Conservation (phyloP, 2,329 filamentous ascomycete species). For the Xylaria sp. region DNA sequence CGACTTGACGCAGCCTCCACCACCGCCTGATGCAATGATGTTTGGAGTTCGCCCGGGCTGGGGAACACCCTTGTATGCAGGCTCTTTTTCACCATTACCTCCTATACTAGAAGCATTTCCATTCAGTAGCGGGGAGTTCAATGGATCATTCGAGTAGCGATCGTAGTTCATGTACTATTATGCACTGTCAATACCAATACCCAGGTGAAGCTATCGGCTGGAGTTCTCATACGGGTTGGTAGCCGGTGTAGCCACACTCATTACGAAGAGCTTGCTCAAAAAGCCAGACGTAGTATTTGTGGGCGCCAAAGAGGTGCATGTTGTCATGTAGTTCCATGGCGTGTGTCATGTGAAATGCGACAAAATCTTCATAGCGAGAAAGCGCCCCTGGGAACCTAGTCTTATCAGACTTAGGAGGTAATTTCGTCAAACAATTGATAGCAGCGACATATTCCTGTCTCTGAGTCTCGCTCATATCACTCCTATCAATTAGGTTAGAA, state of each 20-base stretch:
- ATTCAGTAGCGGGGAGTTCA: slow-evolving; percentile 64
- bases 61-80: slow-evolving; percentile 43
- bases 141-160: slow-evolving; percentile 59
- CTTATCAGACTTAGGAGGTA: slow-evolving; percentile 43
- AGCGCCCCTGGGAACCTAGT: slow-evolving; percentile 47
- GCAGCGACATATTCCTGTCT: slow-evolving; percentile 49
- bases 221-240: slow-evolving; percentile 46
- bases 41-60: slow-evolving; percentile 53
- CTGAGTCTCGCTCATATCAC: slow-evolving; percentile 45
- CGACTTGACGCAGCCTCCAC: slow-evolving; percentile 64
- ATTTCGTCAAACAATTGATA: slow-evolving; percentile 47
- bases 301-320: slow-evolving; percentile 46
- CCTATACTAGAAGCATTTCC: slow-evolving; percentile 63
- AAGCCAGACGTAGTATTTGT: slow-evolving; percentile 49
- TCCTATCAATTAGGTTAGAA: slow-evolving; percentile 42
- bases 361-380: slow-evolving; percentile 51
- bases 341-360: slow-evolving; percentile 47
- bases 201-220: not conserved
- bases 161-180: slow-evolving; percentile 64
- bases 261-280: slow-evolving; percentile 51
- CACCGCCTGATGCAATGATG: slow-evolving; percentile 58
- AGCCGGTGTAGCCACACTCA: slow-evolving; percentile 51
- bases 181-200: slow-evolving; percentile 21
- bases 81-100: slow-evolving; percentile 56
- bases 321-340: slow-evolving; percentile 48